A percentile compares a stretch with the other conserved stretches of the same genome.
These are phyloP conservation scores for Cryphonectria radicalis DNA, from an alignment of 2,329 filamentous ascomycete species.

Conservation along the genomic window DNA sequence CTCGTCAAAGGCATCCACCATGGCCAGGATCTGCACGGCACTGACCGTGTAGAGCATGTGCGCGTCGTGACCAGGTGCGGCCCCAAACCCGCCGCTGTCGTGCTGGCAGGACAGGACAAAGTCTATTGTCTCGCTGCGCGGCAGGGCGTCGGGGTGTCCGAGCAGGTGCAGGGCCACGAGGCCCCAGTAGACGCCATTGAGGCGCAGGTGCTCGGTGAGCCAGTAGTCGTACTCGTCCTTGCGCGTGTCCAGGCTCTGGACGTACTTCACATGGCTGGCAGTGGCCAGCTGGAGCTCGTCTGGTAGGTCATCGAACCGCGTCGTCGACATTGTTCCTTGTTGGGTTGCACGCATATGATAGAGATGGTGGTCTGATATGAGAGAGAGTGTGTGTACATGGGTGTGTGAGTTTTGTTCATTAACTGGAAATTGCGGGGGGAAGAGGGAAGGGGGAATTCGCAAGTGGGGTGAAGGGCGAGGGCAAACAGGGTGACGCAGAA, in stretches of 20 bases:
- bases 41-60: conserved; percentile 97
- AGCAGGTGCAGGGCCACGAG: conserved; percentile 87
- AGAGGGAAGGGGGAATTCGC: not conserved
- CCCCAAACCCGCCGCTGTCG: conserved; percentile 87
- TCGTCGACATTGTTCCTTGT: conserved; percentile 38
- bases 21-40: conserved; percentile 89
- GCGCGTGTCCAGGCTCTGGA: conserved; percentile 87
- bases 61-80: conserved; percentile 90
- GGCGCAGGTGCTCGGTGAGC: conserved; percentile 92
- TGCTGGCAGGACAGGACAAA: conserved; percentile 97
- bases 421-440: not conserved
- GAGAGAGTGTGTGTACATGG: not conserved
- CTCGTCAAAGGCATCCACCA: conserved; percentile 81
- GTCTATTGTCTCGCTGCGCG: conserved; percentile 78
- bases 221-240: conserved; percentile 97
- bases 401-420: not conserved
- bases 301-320: conserved; percentile 40
- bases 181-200: conserved; percentile 98
- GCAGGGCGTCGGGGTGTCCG: conserved; percentile 77
- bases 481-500: not conserved
- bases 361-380: not conserved
- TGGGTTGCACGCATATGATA: not conserved
- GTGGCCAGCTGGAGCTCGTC: conserved; percentile 52
- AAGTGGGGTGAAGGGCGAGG: conserved; percentile 24
- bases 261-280: conserved; percentile 81